Evolutionary conservation across 23 red algal species (phyloP).

Genomic region (Chondrus crispus): DNA sequence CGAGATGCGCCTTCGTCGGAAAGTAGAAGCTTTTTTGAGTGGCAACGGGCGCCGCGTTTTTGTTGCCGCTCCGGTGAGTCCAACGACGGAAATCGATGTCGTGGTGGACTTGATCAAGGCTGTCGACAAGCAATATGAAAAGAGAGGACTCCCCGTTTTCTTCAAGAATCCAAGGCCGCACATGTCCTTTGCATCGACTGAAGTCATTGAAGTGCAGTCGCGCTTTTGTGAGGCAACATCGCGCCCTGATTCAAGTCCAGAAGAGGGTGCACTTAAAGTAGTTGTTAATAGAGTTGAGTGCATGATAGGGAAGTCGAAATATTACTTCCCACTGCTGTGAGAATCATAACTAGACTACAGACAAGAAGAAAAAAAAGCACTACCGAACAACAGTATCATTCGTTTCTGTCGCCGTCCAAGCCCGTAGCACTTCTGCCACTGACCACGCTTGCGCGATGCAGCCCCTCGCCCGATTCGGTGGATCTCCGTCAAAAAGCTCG

Average conservation of each 20-base stretch:
- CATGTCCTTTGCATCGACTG: conserved; percentile 53
- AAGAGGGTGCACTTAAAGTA: neutral
- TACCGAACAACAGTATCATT: neutral
- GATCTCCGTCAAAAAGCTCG: conserved; percentile 54
- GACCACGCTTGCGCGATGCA: conserved; percentile 69
- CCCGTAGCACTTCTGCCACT: conserved; percentile 44
- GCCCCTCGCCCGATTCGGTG: conserved; percentile 40
- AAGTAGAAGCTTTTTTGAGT: conserved; percentile 17
- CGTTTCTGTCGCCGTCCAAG: conserved; percentile 56
- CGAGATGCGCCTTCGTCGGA: neutral
- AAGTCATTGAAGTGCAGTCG: neutral
- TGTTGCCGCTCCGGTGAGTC: neutral
- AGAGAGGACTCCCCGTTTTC: neutral
- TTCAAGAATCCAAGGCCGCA: conserved; percentile 40
- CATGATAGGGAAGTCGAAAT: neutral
- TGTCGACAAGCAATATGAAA: neutral
- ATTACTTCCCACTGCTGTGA: conserved; percentile 2
- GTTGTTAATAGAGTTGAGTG: neutral
- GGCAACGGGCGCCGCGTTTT: conserved; percentile 4
- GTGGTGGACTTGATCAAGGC: neutral
- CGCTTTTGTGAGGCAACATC: neutral
- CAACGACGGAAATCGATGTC: neutral
- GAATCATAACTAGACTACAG: neutral
- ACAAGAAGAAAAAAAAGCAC: neutral
- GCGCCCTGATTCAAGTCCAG: neutral